Base-by-base conservation (phyloP, 495 filamentous ascomycete genomes). In the Achaetomiella virescens region DNA sequence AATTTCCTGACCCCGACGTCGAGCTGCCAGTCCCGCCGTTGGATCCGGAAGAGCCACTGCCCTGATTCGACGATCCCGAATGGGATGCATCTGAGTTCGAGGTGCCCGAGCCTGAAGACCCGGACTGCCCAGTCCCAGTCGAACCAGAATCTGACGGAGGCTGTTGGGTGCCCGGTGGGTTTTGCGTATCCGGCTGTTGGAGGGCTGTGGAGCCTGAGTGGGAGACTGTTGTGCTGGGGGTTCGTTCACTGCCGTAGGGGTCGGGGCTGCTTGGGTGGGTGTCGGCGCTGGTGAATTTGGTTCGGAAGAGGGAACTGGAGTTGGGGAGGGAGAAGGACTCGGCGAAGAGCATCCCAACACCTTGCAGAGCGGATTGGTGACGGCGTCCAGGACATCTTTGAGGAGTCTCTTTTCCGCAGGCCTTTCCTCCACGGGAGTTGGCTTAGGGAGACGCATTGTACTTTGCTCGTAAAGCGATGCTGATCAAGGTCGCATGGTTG, bases 391-490 rank as follows among this genome's bases (percentile, higher is more conserved):
- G 4, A 62, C 1, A 6, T 48, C 48, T 22, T 20, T 18, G 12
- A 62, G 6, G 10, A 57, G 38, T 15, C 42, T 25, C 35, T 29
- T 54, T 10, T 35, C 25, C 25, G 10, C 31, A 24, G 25, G 24
- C n/a, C 20, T 18, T 15, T 46, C 46, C 52, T 41, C 46, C 37
- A 55, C 24, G 15, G 57, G 29, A 22, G 37, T 36, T n/a, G 29
- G 46, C 7, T 10, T 12, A 24, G 51, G 57, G 21, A 54, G 52
- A 10, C 52, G 57, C 57, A 60, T 60, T 33, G 25, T 42, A 31
- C 18, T 20, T 49, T 27, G 24, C 21, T 38, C 29, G 36, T 2
- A 21, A 44, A 21, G 15, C 22, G 38, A 40, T 52, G 49, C 36
- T 12, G 21, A 11, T 12, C 5, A 33, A 42, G 12, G 22, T 27